Conservation (phyloP, 164 flowering plant genomes). For the Kingdonia uniflora region DNA sequence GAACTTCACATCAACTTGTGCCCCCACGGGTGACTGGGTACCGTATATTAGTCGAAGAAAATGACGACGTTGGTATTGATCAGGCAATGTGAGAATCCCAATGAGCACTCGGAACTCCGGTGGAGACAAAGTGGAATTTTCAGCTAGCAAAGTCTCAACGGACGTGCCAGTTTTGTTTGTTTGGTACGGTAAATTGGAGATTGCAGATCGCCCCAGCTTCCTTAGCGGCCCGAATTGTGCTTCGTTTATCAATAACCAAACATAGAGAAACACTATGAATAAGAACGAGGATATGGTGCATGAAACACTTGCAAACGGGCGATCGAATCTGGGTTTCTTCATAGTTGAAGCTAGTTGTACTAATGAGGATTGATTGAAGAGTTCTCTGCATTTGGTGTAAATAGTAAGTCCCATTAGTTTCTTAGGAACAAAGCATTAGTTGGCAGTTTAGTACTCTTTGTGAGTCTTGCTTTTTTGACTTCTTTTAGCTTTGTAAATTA, state of each 20-base stretch:
- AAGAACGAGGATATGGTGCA: constrained; percentile 38
- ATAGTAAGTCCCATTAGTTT: not conserved
- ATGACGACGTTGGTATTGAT: constrained; percentile 59
- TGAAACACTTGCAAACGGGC: constrained; percentile 7
- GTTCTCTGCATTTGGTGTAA: not conserved
- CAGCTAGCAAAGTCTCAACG: not conserved
- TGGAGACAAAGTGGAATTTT: constrained; percentile 2
- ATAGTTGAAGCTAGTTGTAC: not conserved
- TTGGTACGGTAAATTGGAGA: constrained; percentile 12
- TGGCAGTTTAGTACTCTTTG: constrained; percentile 5
- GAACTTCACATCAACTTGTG: constrained; percentile 57
- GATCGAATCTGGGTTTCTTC: constrained; percentile 6
- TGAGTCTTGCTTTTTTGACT: not conserved
- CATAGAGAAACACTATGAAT: constrained; percentile 48
- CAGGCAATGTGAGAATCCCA: constrained; percentile 68
- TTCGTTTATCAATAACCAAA: constrained; percentile 60
- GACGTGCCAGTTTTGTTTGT: too few species aligned
- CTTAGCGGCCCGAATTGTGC: constrained; percentile 36
- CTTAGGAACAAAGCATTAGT: constrained; percentile 7
- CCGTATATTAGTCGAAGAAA: constrained; percentile 72
- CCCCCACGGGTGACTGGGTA: constrained; percentile 32
- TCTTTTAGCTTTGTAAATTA: not conserved
- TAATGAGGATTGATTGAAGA: not conserved
- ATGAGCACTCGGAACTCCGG: constrained; percentile 48
- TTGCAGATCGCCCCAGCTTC: constrained; percentile 32